phyloP scores from a whole-genome alignment of 768 basidiomycete genomes.

The Leucocoprinus sp. region DNA sequence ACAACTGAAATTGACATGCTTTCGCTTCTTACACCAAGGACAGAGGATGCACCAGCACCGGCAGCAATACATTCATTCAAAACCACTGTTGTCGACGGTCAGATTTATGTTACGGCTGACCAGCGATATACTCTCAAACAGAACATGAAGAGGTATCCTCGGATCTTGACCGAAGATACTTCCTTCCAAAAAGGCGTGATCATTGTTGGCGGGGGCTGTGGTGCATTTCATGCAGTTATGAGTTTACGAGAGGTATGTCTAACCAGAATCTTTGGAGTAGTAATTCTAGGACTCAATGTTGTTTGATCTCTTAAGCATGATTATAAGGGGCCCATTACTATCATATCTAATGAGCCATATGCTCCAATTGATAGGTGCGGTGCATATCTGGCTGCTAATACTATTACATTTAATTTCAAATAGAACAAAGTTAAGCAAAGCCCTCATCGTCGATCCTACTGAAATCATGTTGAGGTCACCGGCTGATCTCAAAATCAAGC shows the following conservation, averaged over 20 bases:
- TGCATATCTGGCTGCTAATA: not conserved
- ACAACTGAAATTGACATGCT: not conserved
- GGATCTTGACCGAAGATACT: constrained; percentile 38
- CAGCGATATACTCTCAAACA: constrained; percentile 51
- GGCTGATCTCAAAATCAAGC: constrained; percentile 71
- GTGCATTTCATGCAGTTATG: constrained; percentile 68
- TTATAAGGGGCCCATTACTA: constrained; percentile 66
- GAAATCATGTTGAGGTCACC: constrained; percentile 69
- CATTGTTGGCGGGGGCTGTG: constrained; percentile 82
- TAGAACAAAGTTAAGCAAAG: constrained; percentile 87
- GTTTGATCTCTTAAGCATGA: constrained; percentile 44
- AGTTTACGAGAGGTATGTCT: constrained; percentile 65
- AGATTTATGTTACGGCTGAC: constrained; percentile 73
- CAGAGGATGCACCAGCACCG: constrained; percentile 87
- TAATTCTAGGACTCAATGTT: not conserved
- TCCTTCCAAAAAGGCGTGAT: constrained; percentile 57
- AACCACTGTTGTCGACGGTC: constrained; percentile 54
- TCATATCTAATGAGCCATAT: constrained; percentile 73
- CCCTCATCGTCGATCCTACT: constrained; percentile 66
- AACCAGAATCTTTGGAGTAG: too few species aligned
- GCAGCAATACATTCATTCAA: constrained; percentile 74
- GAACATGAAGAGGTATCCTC: constrained; percentile 59
- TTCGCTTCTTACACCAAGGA: constrained; percentile 12
- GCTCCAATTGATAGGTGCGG: constrained; percentile 73
- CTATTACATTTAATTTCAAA: not conserved